Conservation (phyloP, 305 asterid species). For the Salvia sclarea region DNA sequence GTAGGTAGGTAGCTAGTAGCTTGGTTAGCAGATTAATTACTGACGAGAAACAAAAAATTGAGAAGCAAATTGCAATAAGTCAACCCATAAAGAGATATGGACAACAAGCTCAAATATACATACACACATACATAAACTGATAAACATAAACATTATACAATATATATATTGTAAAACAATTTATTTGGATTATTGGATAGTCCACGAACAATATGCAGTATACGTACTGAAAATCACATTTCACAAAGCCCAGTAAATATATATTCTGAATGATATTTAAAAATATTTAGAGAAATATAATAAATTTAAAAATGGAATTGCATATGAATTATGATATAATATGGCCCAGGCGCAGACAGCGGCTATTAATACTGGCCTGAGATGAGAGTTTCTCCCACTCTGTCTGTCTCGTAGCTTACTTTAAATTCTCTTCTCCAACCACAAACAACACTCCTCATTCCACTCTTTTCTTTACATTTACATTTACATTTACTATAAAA, state of each 20-base stretch:
- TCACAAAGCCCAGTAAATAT: constrained; percentile 29
- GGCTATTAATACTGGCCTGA: constrained; percentile 71
- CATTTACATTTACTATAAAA: too few species aligned
- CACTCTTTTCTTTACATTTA: too few species aligned
- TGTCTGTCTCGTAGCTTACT: constrained; percentile 37
- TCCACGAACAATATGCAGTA: neutral
- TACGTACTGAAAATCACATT: constrained; percentile 20
- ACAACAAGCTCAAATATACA: neutral
- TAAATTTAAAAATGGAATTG: too few species aligned
- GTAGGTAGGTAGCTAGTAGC: too few species aligned
- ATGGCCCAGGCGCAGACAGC: constrained; percentile 86
- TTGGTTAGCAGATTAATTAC: too few species aligned
- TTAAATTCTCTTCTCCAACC: constrained; percentile 46
- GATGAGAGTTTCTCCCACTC: constrained; percentile 49
- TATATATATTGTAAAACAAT: constrained; percentile 4
- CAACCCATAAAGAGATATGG: neutral
- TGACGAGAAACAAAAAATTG: too few species aligned
- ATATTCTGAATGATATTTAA: constrained; percentile 8
- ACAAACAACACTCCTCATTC: constrained; percentile 18
- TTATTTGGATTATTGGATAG: neutral
- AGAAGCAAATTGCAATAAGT: too few species aligned
- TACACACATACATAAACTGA: neutral
- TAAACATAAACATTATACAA: neutral
- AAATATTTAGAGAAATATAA: too few species aligned
- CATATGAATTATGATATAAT: too few species aligned